These are phyloP conservation scores for Acer campestre DNA, from an alignment of 345 rosid genomes.

Conservation along the genomic window DNA sequence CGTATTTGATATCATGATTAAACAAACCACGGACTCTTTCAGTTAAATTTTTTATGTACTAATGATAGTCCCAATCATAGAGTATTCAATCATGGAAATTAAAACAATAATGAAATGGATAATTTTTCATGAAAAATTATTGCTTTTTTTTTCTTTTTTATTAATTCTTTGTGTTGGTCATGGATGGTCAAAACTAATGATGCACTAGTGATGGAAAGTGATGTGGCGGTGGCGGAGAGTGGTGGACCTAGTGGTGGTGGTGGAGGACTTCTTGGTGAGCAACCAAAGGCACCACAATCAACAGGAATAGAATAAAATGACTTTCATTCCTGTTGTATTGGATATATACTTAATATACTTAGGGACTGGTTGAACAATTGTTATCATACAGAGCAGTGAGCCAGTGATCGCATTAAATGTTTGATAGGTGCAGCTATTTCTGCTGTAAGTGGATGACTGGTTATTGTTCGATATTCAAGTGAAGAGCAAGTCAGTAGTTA, in stretches of 20 bases:
- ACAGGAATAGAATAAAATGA: constrained; percentile 55
- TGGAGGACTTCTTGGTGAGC: constrained; percentile 42
- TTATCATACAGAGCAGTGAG: too few species aligned
- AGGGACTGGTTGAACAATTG: too few species aligned
- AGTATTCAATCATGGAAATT: background rate
- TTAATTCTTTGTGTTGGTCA: background rate
- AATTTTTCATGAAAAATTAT: background rate
- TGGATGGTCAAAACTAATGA: constrained; percentile 12
- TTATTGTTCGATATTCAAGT: too few species aligned
- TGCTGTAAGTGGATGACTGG: too few species aligned
- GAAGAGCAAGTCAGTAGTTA: too few species aligned
- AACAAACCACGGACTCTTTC: background rate
- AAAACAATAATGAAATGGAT: background rate
- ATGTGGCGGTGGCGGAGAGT: background rate
- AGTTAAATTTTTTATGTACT: too few species aligned
- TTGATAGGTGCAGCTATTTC: too few species aligned
- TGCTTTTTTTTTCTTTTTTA: background rate
- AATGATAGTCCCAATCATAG: background rate
- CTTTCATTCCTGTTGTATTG: constrained; percentile 50
- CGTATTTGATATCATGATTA: background rate
- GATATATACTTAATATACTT: too few species aligned
- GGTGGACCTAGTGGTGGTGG: constrained; percentile 37
- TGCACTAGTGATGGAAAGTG: too few species aligned
- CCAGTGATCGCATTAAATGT: too few species aligned
- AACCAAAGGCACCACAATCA: constrained; percentile 56